Evolutionary conservation across 2,329 filamentous ascomycete genomes (phyloP), one percentile per base, ranked within the genome.

Genomic region (Paraphaeosphaeria minitans): DNA sequence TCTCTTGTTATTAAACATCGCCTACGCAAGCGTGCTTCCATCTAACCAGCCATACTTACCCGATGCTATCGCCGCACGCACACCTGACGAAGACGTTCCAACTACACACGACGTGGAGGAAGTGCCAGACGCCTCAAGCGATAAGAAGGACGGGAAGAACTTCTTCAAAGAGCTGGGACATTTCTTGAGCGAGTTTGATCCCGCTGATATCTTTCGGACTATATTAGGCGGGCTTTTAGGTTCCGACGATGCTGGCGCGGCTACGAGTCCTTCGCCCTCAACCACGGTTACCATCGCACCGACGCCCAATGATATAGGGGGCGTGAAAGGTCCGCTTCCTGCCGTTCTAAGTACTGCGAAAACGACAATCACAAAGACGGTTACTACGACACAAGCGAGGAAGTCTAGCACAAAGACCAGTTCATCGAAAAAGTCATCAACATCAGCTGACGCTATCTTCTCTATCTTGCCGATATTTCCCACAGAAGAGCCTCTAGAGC

Each of bases 151-250:
- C 1, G 54, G 54, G 6, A 59, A 59, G 22, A 53, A 45, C 13
- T 61, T 65, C 43, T 60, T 56, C 24, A 47, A 45, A 31, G 57
- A 60, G 24, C 37, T 65, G 19, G 45, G 48, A 2, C n/a, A 53
- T 1, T 61, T 61, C 22, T 21, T 61, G 13, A 35, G 27, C 12
- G 37, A 60, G 6, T 65, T 61, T 41, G 35, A 60, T 33, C 27
- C 47, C 1, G 10, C 47, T 1, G 60, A 65, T 45, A 14, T 65
- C 10, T 27, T 61, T 37, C 37, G 53, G n/a, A 24, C 43, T 19
- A 45, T 61, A 1, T 37, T 65, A 24, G 53, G 52, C 22, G 43
- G 42, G 7, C 19, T 56, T n/a, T 9, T 51, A 19, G 41, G 48
- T 12, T 33, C 50, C 39, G 21, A 55, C 19, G 55, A 33, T 19